Conservation (phyloP, 1,139 yeast species). For the Saccharomycopsis hybrid region DNA sequence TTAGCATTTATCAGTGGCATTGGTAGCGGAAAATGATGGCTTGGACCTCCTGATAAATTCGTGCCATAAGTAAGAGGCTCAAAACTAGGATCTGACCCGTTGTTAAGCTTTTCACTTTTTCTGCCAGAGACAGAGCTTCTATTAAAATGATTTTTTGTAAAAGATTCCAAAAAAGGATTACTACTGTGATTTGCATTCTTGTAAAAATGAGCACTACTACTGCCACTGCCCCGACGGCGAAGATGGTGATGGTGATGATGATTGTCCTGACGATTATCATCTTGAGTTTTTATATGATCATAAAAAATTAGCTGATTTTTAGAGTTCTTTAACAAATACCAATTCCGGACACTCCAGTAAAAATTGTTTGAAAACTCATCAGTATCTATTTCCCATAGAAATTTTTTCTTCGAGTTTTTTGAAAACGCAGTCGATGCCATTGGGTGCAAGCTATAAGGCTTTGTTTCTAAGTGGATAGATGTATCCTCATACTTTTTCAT, state of each 20-base stretch:
- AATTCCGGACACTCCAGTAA: conserved; percentile 10
- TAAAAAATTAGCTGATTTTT: conserved; percentile 4
- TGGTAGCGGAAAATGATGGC: not conserved
- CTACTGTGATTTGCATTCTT: not conserved
- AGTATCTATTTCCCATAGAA: conserved; percentile 10
- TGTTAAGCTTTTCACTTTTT: not conserved
- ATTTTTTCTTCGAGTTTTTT: conserved; percentile 4
- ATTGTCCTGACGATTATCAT: not conserved
- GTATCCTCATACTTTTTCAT: not conserved
- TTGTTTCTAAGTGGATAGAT: not conserved
- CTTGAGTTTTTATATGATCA: not conserved
- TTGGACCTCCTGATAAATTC: too few species aligned
- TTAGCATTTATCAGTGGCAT: not conserved
- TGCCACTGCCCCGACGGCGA: not conserved
- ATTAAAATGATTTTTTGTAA: not conserved
- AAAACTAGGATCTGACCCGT: not conserved
- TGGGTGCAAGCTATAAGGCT: conserved; percentile 3
- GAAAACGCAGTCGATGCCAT: conserved; percentile 14
- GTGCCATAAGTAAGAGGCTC: too few species aligned
- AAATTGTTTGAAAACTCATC: conserved; percentile 6
- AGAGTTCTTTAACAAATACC: conserved; percentile 9
- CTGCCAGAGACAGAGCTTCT: not conserved
- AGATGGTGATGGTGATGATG: not conserved
- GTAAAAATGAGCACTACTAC: not conserved
- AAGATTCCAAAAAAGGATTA: too few species aligned